Percentiles rank a stretch among this genome's conserved stretches.
Conservation (phyloP, 257 asterid genomes). For the Solanum tarapatanum region DNA sequence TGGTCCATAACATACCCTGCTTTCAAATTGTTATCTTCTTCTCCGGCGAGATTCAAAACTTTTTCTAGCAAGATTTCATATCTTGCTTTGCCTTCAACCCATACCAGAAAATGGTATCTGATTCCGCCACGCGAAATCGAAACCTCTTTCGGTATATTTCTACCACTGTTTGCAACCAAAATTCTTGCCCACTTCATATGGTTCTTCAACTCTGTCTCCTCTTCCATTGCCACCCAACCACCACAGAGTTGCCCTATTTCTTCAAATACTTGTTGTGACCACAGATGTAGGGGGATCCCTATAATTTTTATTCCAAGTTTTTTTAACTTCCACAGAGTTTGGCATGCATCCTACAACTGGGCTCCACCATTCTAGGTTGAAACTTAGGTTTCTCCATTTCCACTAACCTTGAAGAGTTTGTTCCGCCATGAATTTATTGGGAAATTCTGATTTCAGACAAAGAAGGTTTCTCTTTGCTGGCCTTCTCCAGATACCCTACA, state of each 20-base stretch:
- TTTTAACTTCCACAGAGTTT: neutral
- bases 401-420: neutral
- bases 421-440: neutral
- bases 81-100: too few relatives aligned
- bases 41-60: too few relatives aligned
- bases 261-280: neutral
- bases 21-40: too few relatives aligned
- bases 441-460: neutral
- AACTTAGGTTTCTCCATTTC: neutral
- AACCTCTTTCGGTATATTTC: neutral
- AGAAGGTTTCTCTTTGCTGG: neutral
- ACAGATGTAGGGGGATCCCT: neutral
- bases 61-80: too few relatives aligned
- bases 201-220: neutral
- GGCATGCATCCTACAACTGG: neutral
- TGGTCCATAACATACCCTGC: too few relatives aligned
- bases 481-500: neutral
- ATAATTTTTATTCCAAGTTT: neutral
- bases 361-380: neutral
- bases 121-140: too few relatives aligned
- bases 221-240: neutral
- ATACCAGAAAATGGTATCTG: too few relatives aligned
- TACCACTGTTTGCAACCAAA: neutral
- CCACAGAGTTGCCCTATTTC: neutral
- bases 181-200: neutral